phyloP scores from a whole-genome alignment of 768 basidiomycete genomes.

The Boletus tylopilopsis region DNA sequence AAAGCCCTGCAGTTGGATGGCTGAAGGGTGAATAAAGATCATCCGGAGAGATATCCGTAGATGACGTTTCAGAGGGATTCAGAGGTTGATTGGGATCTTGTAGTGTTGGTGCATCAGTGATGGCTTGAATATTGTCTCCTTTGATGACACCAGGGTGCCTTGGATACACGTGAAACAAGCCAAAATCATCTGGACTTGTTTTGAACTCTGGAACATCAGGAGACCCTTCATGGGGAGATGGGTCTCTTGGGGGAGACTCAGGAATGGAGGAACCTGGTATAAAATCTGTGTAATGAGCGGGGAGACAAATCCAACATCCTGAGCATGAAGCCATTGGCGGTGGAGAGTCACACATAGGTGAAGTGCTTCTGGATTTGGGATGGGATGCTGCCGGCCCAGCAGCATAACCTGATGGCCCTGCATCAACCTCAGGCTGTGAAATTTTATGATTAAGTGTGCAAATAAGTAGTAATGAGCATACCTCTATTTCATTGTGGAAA shows the following conservation, averaged over 20 bases:
- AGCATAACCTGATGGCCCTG: neutral
- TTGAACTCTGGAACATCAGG: neutral
- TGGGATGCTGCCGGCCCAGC: too few species aligned
- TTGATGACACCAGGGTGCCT: neutral
- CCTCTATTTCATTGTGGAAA: neutral
- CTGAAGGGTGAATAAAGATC: neutral
- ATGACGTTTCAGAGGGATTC: too few species aligned
- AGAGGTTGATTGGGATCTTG: too few species aligned
- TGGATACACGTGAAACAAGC: neutral
- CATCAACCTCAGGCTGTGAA: neutral
- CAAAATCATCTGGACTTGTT: neutral
- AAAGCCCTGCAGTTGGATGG: neutral
- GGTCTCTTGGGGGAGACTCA: neutral
- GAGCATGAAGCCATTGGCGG: too few species aligned
- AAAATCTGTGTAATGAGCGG: too few species aligned
- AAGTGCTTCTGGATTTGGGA: too few species aligned
- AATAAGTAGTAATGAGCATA: too few species aligned
- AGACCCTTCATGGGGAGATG: neutral
- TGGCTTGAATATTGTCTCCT: fast-evolving
- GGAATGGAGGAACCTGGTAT: too few species aligned
- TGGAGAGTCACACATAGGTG: too few species aligned
- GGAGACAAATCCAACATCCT: too few species aligned
- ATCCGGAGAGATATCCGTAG: too few species aligned
- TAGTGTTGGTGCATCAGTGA: neutral
- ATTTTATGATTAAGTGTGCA: too few species aligned